These are phyloP conservation scores for Ampelocalamus luodianensis DNA, from an alignment of 176 grass and related monocot species.

Conservation along the genomic window DNA sequence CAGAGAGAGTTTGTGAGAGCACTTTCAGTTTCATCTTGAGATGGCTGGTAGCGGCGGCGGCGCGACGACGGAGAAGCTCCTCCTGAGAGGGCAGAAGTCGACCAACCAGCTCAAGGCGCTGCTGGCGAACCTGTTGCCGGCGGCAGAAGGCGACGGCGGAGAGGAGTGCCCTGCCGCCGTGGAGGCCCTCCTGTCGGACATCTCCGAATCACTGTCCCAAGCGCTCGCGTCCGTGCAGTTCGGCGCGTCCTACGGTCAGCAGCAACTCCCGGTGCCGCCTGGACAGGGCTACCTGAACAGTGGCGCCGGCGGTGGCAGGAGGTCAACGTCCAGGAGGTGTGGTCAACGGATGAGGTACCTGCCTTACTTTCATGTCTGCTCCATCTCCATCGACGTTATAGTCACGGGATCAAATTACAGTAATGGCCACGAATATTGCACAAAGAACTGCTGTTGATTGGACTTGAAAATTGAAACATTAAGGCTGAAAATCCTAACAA, in stretches of 20 bases:
- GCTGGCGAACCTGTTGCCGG: background rate
- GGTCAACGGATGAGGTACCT: constrained; percentile 1
- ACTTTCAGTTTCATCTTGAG: background rate
- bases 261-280: background rate
- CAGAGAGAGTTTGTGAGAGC: background rate
- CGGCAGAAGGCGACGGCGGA: background rate
- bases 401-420: background rate
- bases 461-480: background rate
- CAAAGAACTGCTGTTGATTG: background rate
- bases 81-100: constrained; percentile 14
- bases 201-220: constrained; percentile 18
- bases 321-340: background rate
- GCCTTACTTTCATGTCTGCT: background rate
- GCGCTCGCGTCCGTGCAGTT: background rate
- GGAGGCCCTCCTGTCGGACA: constrained; percentile 21
- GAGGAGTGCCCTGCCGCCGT: background rate
- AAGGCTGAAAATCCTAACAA: background rate
- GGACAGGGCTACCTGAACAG: background rate
- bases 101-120: constrained; percentile 32
- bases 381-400: no score
- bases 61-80: background rate
- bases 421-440: background rate
- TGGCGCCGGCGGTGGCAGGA: background rate
- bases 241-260: no score
- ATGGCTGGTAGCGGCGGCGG: background rate